Conservation (phyloP, 371 early-diverging fungal genomes). For the Blyttiomyces sp. region DNA sequence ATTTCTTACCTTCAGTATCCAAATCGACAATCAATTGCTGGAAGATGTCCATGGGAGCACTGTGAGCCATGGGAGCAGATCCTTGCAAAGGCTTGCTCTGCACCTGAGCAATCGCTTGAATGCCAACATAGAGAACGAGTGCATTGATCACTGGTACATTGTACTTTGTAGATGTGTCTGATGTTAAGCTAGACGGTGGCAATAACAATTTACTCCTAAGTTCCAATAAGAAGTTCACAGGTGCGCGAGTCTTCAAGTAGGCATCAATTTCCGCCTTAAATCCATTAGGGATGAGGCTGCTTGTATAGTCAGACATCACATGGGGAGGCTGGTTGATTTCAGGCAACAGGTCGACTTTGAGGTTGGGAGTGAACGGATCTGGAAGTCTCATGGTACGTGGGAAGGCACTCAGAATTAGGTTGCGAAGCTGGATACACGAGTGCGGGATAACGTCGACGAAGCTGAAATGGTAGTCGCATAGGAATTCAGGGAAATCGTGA, state of each 20-base stretch:
- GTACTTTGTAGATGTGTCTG: slow-evolving; percentile 53
- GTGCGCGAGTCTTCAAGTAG: slow-evolving; percentile 63
- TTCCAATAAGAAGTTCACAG: slow-evolving; percentile 60
- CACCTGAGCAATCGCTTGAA: slow-evolving; percentile 67
- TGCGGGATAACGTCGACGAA: slow-evolving; percentile 91
- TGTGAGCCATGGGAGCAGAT: slow-evolving; percentile 49
- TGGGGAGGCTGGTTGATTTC: slow-evolving; percentile 82
- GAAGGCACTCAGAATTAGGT: slow-evolving; percentile 91
- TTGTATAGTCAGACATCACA: slow-evolving; percentile 79
- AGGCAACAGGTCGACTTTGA: slow-evolving; percentile 87
- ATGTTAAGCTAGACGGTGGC: slow-evolving; percentile 1
- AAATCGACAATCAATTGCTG: slow-evolving; percentile 71
- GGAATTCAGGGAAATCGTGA: slow-evolving; percentile 97
- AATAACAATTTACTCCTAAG: slow-evolving; percentile 46
- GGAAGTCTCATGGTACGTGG: slow-evolving; percentile 93
- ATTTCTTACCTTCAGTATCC: slow-evolving; percentile 72
- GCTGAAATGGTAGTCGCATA: slow-evolving; percentile 88
- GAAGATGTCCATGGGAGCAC: slow-evolving; percentile 78
- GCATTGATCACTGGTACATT: slow-evolving; percentile 81
- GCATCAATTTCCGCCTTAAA: slow-evolving; percentile 72
- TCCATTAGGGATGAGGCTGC: slow-evolving; percentile 50
- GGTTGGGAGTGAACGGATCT: slow-evolving; percentile 93
- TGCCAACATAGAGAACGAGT: slow-evolving; percentile 84
- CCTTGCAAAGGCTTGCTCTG: slow-evolving; percentile 36
- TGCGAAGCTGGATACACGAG: slow-evolving; percentile 92